Percentiles rank a stretch among this genome's conserved stretches.
phyloP scores from a whole-genome alignment of 768 basidiomycete species.

The Leccinum arenicola region DNA sequence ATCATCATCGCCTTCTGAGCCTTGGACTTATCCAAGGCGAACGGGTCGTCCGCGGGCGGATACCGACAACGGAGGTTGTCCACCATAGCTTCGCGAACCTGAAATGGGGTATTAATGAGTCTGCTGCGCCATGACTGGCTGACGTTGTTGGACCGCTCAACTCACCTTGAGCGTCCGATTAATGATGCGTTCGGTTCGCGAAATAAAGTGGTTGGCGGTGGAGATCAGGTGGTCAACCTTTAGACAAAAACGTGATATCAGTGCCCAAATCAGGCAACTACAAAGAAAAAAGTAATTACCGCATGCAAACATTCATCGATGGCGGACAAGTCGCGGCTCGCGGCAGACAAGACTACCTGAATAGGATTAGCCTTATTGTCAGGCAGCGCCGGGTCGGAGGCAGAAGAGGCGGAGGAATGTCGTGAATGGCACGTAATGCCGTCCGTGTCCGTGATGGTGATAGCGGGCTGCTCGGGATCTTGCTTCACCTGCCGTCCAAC shows the following conservation, averaged over 20 bases:
- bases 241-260: conserved; percentile 2
- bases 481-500: conserved; percentile 38
- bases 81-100: conserved; percentile 53
- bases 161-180: conserved; percentile 55
- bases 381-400: conserved; percentile 21
- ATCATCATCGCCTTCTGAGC: background rate
- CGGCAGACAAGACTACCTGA: conserved; percentile 49
- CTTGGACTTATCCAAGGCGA: conserved; percentile 13
- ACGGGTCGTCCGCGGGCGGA: conserved; percentile 17
- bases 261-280: conserved; percentile 5
- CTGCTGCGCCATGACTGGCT: conserved; percentile 1
- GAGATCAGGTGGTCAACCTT: conserved; percentile 59
- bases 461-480: conserved; percentile 17
- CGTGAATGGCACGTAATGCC: conserved; percentile 19
- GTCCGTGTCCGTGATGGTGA: conserved; percentile 24
- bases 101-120: conserved; percentile 3
- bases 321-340: conserved; percentile 52
- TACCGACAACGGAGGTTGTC: conserved; percentile 38
- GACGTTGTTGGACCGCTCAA: background rate
- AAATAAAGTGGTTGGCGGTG: conserved; percentile 52
- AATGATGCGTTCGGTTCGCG: conserved; percentile 55
- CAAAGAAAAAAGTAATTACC: conserved; percentile 38
- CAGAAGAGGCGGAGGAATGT: conserved; percentile 1
- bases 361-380: conserved; percentile 42
- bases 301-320: conserved; percentile 53